Evolutionary conservation across 2,329 filamentous ascomycete genomes (phyloP).

Genomic region (Diaporthe vexans): DNA sequence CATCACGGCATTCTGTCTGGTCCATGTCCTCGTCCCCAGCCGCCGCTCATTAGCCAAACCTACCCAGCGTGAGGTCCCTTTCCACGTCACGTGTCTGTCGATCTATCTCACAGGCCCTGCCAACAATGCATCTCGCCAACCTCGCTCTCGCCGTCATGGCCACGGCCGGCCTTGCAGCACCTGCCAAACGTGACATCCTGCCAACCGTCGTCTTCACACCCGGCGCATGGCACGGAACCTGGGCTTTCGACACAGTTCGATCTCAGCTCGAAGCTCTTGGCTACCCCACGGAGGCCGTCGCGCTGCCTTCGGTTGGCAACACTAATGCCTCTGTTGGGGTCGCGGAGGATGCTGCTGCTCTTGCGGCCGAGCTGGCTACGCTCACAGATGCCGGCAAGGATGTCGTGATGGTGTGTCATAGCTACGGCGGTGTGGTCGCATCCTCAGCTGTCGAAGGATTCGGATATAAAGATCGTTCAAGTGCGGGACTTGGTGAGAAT

Average conservation of each 20-base stretch:
- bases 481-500: constrained; percentile 13
- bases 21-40: not conserved
- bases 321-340: constrained; percentile 46
- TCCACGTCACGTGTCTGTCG: not conserved
- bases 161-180: constrained; percentile 27
- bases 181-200: constrained; percentile 17
- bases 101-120: not conserved
- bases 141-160: constrained; percentile 20
- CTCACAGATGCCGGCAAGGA: constrained; percentile 37
- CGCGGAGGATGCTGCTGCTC: constrained; percentile 20
- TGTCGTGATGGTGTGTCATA: constrained; percentile 40
- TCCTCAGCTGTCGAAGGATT: constrained; percentile 35
- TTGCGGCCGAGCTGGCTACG: constrained; percentile 30
- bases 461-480: constrained; percentile 31
- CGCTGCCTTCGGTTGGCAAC: constrained; percentile 52
- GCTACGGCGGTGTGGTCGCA: constrained; percentile 40
- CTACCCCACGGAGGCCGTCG: constrained; percentile 50
- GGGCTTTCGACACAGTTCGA: constrained; percentile 49
- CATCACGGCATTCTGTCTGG: not conserved
- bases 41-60: not conserved
- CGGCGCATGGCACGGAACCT: constrained; percentile 55
- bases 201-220: constrained; percentile 54
- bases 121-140: constrained; percentile 23
- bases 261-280: constrained; percentile 50
- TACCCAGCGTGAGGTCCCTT: not conserved